phyloP scores from a whole-genome alignment of 2,329 filamentous ascomycete genomes.

The Blastomyces gilchristii region DNA sequence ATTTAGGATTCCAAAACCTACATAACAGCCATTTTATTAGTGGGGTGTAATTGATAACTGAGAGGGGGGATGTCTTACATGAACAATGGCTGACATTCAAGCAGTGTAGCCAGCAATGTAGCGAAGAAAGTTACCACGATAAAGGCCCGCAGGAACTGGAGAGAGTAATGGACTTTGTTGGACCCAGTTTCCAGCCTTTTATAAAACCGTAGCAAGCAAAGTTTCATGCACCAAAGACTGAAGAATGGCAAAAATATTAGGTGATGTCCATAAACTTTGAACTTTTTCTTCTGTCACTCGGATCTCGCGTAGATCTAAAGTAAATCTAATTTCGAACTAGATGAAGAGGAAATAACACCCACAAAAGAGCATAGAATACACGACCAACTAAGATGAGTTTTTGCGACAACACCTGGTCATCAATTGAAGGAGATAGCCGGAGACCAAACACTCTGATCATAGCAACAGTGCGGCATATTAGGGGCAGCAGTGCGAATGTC shows the following conservation, averaged over 20 bases:
- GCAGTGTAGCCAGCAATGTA: conserved; percentile 12
- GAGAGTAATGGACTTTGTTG: conserved; percentile 13
- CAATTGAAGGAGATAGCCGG: neutral
- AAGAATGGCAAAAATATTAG: neutral
- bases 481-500: conserved; percentile 13
- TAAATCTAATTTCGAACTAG: neutral
- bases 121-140: conserved; percentile 12
- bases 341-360: conserved; percentile 2
- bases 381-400: conserved; percentile 14
- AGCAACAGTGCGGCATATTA: conserved; percentile 9
- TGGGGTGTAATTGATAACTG: neutral
- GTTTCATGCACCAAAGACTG: conserved; percentile 17
- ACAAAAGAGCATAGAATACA: conserved; percentile 15
- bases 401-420: conserved; percentile 8
- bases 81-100: conserved; percentile 14
- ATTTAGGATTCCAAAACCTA: neutral
- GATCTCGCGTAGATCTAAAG: neutral
- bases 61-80: neutral
- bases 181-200: conserved; percentile 15
- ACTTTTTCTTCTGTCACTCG: neutral
- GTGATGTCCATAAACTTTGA: neutral
- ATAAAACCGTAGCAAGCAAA: conserved; percentile 16
- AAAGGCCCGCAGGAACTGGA: conserved; percentile 12
- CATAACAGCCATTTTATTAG: neutral
- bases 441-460: conserved; percentile 14